Evolutionary conservation across 2,329 filamentous ascomycete species (phyloP).

Genomic region (Curvularia sp.): DNA sequence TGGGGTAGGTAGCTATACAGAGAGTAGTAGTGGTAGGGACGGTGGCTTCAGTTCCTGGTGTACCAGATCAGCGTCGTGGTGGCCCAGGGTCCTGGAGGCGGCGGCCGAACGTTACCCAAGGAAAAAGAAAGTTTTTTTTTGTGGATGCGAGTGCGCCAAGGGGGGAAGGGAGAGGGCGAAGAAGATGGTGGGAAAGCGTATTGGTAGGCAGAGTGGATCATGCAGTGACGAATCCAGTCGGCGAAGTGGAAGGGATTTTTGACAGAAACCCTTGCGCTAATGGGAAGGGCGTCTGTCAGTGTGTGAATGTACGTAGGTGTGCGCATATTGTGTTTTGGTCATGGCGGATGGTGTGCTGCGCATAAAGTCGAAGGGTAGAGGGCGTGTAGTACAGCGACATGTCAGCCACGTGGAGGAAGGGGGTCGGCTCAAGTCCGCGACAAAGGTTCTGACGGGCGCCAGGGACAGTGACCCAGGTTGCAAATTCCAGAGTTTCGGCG

Average conservation of each 20-base stretch:
- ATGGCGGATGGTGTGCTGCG: background rate
- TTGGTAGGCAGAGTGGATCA: background rate
- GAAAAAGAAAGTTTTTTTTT: slow-evolving; percentile 5
- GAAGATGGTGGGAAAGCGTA: background rate
- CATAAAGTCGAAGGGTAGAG: too few relatives aligned
- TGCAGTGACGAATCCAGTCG: slow-evolving; percentile 7
- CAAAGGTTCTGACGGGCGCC: background rate
- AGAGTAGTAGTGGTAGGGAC: background rate
- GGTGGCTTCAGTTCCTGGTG: background rate
- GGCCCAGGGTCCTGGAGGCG: background rate
- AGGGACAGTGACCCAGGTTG: background rate
- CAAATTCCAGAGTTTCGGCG: background rate
- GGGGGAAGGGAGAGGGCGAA: background rate
- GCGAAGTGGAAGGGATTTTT: background rate
- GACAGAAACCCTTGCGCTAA: background rate
- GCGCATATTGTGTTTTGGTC: too few relatives aligned
- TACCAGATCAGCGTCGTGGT: background rate
- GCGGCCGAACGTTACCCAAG: slow-evolving; percentile 5
- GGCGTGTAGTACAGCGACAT: background rate
- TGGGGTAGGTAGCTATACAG: background rate
- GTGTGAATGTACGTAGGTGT: background rate
- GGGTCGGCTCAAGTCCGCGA: background rate
- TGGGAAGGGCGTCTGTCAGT: background rate
- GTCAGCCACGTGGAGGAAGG: background rate
- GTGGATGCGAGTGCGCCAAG: background rate